Base-by-base conservation (phyloP, 176 grass and related monocot species). In the Puya raimondii region DNA sequence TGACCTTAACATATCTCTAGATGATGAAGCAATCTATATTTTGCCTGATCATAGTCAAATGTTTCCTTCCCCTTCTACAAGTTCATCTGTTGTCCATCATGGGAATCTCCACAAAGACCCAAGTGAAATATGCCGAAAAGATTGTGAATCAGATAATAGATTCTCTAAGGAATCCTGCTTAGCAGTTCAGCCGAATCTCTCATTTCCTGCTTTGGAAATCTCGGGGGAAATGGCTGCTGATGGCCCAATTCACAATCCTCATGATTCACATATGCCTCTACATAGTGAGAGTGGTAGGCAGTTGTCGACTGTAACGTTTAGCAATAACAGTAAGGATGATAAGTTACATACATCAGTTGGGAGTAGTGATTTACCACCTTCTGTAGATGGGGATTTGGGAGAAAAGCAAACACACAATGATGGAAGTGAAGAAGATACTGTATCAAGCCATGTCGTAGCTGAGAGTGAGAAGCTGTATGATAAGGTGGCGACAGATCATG, bases 1-100 rank as follows among this genome's bases (percentile, higher is more conserved):
- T 2, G 92, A 96, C 79, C 83, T 96, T 48, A 96, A 96, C 74
- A 69, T 87, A 68, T 69, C 81, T 66, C 85, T 89, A 84, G 88
- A 86, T 53, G 83, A 96, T 70, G 88, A 88, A 48, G 16, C 47
- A 65, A 70, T 69, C 17, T 49, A 64, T 69, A 16, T 21, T 76
- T 57, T 9, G 27, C 51, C 68, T 51, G 25, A 73, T 76, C 64
- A 74, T 42, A 74, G 73, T 10, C 53, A 68, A 79, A 47, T 66
- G 15, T 11, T 50, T 16, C 47, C 49, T 75, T 78, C 83, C 65
- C 26, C 53, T 65, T 80, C 79, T 53, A 51, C 66, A 48, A 75
- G 74, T 72, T 81, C 74, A 11, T 54, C 70, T 51, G 66, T 67
- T 67, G 23, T 64, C 48, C 74, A 74, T 49, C 65, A 51, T 63